Conservation (phyloP, 2,329 filamentous ascomycete genomes). For the Aspergillus ochraceoroseus region DNA sequence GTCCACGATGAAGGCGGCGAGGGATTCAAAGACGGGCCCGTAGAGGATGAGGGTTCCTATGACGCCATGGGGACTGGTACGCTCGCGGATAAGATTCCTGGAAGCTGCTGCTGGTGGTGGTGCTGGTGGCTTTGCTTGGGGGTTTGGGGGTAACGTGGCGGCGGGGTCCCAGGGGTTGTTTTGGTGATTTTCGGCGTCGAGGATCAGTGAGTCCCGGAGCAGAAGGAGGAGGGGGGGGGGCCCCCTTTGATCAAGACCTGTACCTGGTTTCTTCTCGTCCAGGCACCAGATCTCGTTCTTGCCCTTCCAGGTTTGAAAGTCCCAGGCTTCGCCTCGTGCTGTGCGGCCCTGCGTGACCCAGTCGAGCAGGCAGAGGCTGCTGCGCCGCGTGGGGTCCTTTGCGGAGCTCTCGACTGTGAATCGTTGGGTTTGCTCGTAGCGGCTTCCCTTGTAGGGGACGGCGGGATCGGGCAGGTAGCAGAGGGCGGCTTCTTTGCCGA, state of each 20-base stretch:
- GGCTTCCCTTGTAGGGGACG: constrained; percentile 79
- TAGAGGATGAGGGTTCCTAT: constrained; percentile 81
- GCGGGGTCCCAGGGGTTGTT: no score
- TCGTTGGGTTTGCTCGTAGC: constrained; percentile 77
- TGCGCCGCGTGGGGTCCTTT: constrained; percentile 31
- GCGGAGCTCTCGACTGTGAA: constrained; percentile 57
- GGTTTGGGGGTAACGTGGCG: no score
- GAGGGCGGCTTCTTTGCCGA: constrained; percentile 49
- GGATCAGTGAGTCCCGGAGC: constrained; percentile 76
- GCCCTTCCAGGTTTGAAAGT: constrained; percentile 70
- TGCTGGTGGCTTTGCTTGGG: constrained; percentile 24
- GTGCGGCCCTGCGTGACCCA: constrained; percentile 89
- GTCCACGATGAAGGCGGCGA: constrained; percentile 69
- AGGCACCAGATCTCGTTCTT: constrained; percentile 68
- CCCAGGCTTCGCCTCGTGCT: constrained; percentile 86
- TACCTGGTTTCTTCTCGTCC: constrained; percentile 44
- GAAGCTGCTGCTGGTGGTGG: no score
- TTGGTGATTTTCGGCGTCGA: constrained; percentile 54
- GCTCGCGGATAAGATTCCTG: constrained; percentile 40
- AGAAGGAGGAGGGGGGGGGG: no score
- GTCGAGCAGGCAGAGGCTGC: constrained; percentile 74
- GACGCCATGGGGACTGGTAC: constrained; percentile 70
- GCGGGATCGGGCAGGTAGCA: constrained; percentile 81
- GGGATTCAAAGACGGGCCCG: constrained; percentile 61
- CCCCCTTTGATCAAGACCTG: no score